A percentile compares a stretch with the other conserved stretches of the same genome.
Conservation (phyloP, 2,329 filamentous ascomycete genomes). For the Biscogniauxia sp. region DNA sequence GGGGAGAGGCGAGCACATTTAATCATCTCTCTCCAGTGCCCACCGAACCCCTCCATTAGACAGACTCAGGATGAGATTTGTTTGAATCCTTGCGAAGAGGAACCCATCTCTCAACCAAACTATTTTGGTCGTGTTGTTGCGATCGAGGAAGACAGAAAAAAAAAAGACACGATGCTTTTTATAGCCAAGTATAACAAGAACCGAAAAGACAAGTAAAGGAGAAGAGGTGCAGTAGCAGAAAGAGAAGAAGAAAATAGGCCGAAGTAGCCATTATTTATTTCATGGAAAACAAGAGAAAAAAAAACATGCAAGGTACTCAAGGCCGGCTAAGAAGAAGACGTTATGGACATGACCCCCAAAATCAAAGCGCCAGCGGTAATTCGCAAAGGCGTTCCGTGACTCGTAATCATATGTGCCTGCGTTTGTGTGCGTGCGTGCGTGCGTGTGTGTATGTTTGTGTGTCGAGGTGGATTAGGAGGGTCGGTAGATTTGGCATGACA, state of each 20-base stretch:
- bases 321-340: not conserved
- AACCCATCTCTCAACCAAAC: not conserved
- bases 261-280: not conserved
- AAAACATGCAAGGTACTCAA: not conserved
- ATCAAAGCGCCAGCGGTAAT: not conserved
- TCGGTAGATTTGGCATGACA: not conserved
- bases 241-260: not conserved
- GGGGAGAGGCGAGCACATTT: no score
- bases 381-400: slow-evolving; percentile 19
- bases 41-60: not conserved
- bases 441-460: slow-evolving; percentile 17
- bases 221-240: not conserved
- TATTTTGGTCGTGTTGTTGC: not conserved
- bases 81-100: not conserved
- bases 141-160: not conserved
- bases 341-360: not conserved
- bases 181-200: not conserved
- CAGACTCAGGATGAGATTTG: not conserved
- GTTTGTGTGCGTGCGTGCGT: slow-evolving; percentile 18
- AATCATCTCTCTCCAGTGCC: not conserved
- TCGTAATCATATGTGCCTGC: slow-evolving; percentile 22
- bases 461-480: not conserved
- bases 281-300: not conserved
- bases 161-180: not conserved
- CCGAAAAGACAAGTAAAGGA: not conserved